These are phyloP conservation scores for Echinochloa phyllopogon DNA, from an alignment of 176 grass and related monocot genomes.

Conservation along the genomic window DNA sequence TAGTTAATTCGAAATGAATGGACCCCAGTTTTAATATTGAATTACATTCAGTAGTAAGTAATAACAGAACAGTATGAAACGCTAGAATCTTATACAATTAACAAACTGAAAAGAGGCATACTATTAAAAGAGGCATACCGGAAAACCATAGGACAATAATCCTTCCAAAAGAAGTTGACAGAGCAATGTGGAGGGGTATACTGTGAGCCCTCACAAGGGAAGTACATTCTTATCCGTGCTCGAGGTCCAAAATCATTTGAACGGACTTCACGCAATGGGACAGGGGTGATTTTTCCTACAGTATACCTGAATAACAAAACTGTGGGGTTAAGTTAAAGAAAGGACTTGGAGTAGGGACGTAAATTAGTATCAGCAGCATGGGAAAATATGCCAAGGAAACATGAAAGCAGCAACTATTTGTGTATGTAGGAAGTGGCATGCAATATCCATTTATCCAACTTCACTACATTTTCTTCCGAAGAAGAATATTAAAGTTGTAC, in stretches of 20 bases:
- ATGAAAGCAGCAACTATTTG: neutral
- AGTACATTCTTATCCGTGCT: constrained; percentile 92
- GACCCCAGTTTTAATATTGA: neutral
- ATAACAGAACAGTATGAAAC: constrained; percentile 1
- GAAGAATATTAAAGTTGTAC: neutral
- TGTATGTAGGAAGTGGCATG: neutral
- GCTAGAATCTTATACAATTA: constrained; percentile 9
- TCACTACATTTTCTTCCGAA: neutral
- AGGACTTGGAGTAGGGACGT: neutral
- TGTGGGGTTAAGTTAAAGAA: constrained; percentile 8
- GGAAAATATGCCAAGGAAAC: constrained; percentile 23
- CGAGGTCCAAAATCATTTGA: constrained; percentile 95
- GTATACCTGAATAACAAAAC: constrained; percentile 76
- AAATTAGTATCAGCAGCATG: neutral
- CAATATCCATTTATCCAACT: constrained; percentile 11
- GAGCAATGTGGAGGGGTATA: constrained; percentile 94
- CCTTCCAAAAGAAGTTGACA: constrained; percentile 97
- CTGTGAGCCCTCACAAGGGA: constrained; percentile 86
- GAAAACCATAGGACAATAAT: constrained; percentile 99
- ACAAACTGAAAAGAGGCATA: constrained; percentile 44
- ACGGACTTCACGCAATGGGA: constrained; percentile 94
- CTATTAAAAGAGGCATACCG: constrained; percentile 56
- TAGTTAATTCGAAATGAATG: constrained; percentile 21
- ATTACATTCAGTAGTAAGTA: neutral
- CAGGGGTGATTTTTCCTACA: constrained; percentile 95